Evolutionary conservation across 768 basidiomycete genomes (phyloP), one percentile per base, ranked within the genome.

Genomic region (Lentinula edodes): DNA sequence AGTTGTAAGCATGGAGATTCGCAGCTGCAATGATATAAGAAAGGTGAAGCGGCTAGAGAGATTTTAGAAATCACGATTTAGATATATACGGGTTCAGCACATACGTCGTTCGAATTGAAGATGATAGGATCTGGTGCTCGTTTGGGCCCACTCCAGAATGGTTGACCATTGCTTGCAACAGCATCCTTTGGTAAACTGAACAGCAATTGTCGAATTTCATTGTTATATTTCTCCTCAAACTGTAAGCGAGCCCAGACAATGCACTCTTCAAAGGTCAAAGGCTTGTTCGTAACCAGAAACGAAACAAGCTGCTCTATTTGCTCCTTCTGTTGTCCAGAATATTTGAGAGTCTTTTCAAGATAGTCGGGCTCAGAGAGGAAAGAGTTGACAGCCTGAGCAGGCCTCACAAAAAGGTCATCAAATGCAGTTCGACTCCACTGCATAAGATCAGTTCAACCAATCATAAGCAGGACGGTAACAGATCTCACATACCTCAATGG

Each of bases 111-210:
- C 9, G 92, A 84, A 74, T 95, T 81, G 75, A 98, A 99, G 5
- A 79, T 78, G 64, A 99, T 78, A 32, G 96, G 80, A 53, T 98
- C 94, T 12, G 97, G 97, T 6, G 95, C 96, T 63, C 97, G 86
- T 80, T 99, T 99, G 2, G 97, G 97, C 18, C 95, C 94, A 67
- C 93, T 95, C 97, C 97, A 99, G 83, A 99, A 99, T 10, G 95
- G 95, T 67, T 94, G 92, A 5, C 97, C 97, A 18, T 87, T 89
- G 69, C 85, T 93, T 7, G 95, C 95, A 52, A 91, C 77, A 42
- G 91, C 89, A 71, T 99, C 97, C 73, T 95, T 96, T 10, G 97
- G 97, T 66, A 99, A 79, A 75, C 93, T 97, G 80, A 85, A 93
- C 50, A 99, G 73, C 39, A 99, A 78, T 72, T 99, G 97, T 62